Percentiles rank a stretch among this genome's conserved stretches.
These are phyloP conservation scores for Scedosporium dehoogii DNA, from an alignment of 2,329 filamentous ascomycete species.

Conservation along the genomic window DNA sequence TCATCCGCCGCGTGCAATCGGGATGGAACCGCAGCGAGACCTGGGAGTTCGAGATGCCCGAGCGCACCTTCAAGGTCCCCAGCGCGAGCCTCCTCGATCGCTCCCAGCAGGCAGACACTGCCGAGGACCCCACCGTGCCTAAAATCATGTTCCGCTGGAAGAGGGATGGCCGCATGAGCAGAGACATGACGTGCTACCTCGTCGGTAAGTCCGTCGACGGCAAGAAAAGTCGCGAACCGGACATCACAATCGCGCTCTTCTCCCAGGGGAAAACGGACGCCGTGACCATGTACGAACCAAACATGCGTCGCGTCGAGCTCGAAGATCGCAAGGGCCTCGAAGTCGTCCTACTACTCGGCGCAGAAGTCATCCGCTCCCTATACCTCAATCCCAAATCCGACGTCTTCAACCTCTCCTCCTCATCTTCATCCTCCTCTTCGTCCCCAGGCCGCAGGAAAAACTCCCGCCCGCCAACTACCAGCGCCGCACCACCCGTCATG, in stretches of 20 bases:
- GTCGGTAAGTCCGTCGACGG: constrained; percentile 65
- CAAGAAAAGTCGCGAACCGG: constrained; percentile 83
- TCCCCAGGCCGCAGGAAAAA: constrained; percentile 12
- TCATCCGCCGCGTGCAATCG: constrained; percentile 59
- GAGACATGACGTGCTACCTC: constrained; percentile 82
- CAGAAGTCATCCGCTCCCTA: constrained; percentile 56
- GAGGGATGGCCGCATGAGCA: constrained; percentile 74
- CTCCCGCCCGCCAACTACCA: constrained; percentile 25
- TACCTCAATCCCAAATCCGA: constrained; percentile 58
- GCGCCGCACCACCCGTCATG: constrained; percentile 21
- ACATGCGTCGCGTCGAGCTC: constrained; percentile 79
- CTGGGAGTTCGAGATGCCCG: constrained; percentile 91
- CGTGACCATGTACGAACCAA: constrained; percentile 86
- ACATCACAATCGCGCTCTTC: constrained; percentile 90
- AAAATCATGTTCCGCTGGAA: constrained; percentile 83
- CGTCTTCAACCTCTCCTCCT: constrained; percentile 61
- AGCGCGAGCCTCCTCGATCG: constrained; percentile 71
- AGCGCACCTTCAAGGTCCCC: constrained; percentile 72
- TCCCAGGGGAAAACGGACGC: constrained; percentile 49
- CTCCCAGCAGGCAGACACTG: constrained; percentile 33
- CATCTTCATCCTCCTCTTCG: neutral
- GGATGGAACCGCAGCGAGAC: constrained; percentile 71
- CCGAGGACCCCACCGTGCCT: constrained; percentile 45
- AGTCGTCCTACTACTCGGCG: constrained; percentile 59
- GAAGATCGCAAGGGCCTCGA: constrained; percentile 93